These are phyloP conservation scores for Tetradesmus lagerheimii DNA, from an alignment of 139 green algal genomes.

Conservation along the genomic window DNA sequence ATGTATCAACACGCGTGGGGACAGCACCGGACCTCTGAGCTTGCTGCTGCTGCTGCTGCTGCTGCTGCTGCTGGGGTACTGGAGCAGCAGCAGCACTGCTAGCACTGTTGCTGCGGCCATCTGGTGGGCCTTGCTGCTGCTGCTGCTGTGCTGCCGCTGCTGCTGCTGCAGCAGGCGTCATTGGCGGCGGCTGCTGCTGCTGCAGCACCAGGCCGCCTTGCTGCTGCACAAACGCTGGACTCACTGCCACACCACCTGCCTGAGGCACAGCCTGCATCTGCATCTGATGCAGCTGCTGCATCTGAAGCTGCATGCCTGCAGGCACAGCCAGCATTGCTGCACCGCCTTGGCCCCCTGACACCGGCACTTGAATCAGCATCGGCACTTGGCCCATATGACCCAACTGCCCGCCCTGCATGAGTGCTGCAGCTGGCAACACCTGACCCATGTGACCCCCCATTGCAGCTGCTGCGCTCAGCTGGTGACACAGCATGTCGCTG, in stretches of 20 bases:
- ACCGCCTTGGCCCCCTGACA: background rate
- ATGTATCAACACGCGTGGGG: constrained; percentile 26
- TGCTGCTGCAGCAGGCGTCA: background rate
- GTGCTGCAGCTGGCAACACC: background rate
- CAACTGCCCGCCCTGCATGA: constrained; percentile 11
- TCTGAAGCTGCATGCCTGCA: background rate
- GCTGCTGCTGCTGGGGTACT: background rate
- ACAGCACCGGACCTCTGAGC: constrained; percentile 22
- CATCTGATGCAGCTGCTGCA: constrained; percentile 23
- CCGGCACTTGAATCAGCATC: constrained; percentile 1
- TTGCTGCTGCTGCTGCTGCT: background rate
- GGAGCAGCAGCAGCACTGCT: background rate
- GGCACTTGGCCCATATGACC: background rate
- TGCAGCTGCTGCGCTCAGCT: constrained; percentile 5
- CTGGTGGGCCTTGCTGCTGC: constrained; percentile 12
- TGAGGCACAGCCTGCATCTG: background rate
- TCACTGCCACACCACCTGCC: background rate
- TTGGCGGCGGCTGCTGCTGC: background rate
- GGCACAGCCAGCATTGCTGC: background rate
- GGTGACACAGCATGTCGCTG: background rate
- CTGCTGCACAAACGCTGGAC: constrained; percentile 14
- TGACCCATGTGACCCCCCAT: constrained; percentile 4
- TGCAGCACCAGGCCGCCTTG: constrained; percentile 7
- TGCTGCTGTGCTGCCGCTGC: background rate
- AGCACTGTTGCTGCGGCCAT: background rate